These are phyloP conservation scores for Polygonum maritimum DNA, from an alignment of 148 eudicot genomes.

Conservation along the genomic window DNA sequence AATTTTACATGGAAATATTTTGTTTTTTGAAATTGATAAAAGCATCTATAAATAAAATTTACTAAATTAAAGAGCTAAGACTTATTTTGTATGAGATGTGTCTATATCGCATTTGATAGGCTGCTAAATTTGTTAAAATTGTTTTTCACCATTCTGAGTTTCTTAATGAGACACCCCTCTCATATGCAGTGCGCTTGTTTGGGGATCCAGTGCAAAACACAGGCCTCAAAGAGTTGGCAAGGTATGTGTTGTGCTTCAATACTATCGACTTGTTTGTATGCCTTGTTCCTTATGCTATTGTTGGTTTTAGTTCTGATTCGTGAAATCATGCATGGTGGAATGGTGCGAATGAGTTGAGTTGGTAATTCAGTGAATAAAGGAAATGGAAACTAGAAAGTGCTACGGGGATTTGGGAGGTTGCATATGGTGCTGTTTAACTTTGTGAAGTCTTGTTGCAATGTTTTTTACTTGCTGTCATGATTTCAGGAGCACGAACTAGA, in stretches of 20 bases:
- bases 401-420: neutral
- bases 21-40: neutral
- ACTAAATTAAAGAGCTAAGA: neutral
- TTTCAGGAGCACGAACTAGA: constrained; percentile 97
- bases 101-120: neutral
- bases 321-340: neutral
- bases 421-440: neutral
- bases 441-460: too few species aligned
- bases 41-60: neutral
- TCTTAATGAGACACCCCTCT: neutral
- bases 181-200: constrained; percentile 72
- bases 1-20: neutral
- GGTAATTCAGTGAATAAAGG: neutral
- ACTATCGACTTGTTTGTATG: neutral
- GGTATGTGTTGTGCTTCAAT: constrained; percentile 30
- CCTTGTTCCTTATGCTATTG: neutral
- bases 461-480: neutral
- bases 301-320: neutral
- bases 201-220: constrained; percentile 98
- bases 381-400: neutral
- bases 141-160: neutral
- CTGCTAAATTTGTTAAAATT: neutral
- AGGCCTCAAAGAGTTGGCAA: constrained; percentile 97
- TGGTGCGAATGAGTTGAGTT: neutral
- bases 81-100: neutral